These are phyloP conservation scores for Entoloma clypeatum DNA, from an alignment of 1,284 basidiomycete species.

Conservation along the genomic window DNA sequence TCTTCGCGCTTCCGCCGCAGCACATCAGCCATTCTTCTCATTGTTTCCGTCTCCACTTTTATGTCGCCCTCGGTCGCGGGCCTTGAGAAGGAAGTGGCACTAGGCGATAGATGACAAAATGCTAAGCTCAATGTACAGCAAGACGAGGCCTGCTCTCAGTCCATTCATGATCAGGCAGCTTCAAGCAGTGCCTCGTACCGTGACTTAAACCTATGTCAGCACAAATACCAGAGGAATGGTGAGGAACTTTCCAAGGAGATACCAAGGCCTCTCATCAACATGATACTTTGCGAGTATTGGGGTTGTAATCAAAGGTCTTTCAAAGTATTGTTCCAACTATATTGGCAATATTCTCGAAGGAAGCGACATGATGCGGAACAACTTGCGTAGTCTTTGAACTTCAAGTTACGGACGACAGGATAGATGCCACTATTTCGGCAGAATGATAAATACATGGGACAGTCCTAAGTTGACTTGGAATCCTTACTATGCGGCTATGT, in stretches of 20 bases:
- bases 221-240: background rate
- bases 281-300: constrained; percentile 44
- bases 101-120: constrained; percentile 47
- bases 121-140: constrained; percentile 69
- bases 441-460: background rate
- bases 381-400: constrained; percentile 59
- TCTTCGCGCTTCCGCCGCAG: constrained; percentile 46
- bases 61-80: constrained; percentile 56
- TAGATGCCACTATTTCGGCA: constrained; percentile 55
- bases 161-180: background rate
- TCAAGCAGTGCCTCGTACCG: constrained; percentile 21
- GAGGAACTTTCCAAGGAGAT: constrained; percentile 51
- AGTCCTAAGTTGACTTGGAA: background rate
- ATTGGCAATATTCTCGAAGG: constrained; percentile 10
- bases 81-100: constrained; percentile 45
- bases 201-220: constrained; percentile 35
- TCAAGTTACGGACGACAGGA: constrained; percentile 53
- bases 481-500: constrained; percentile 57
- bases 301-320: constrained; percentile 23
- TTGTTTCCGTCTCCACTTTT: constrained; percentile 26
- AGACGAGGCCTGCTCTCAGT: constrained; percentile 44
- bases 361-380: constrained; percentile 17
- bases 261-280: constrained; percentile 63
- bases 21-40: constrained; percentile 45
- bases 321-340: constrained; percentile 49